Evolutionary conservation across 2,329 filamentous ascomycete species (phyloP).

Genomic region (Monilinia laxa): DNA sequence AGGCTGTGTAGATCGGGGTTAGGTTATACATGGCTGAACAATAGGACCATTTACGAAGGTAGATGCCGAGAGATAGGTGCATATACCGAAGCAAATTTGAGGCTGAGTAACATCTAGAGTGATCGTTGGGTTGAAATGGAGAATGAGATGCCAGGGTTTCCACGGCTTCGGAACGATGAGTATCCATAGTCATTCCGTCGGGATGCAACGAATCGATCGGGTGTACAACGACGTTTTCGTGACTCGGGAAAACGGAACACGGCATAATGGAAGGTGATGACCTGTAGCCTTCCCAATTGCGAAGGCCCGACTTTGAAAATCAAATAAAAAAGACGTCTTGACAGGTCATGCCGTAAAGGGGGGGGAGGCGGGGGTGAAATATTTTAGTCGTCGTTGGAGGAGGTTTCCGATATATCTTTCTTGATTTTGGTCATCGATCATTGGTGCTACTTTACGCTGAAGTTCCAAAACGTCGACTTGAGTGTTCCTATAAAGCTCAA

Average conservation of each 20-base stretch:
- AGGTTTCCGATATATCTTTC: not conserved
- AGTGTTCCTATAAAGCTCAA: not conserved
- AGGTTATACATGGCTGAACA: not conserved
- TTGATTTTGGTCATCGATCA: not conserved
- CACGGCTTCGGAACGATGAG: not conserved
- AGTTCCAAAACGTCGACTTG: not conserved
- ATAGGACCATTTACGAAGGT: not conserved
- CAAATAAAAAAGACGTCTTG: not conserved
- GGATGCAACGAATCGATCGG: slow-evolving; percentile 1
- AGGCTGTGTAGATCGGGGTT: not conserved
- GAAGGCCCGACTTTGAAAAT: not conserved
- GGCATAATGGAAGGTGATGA: not conserved
- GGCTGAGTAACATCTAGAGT: not conserved
- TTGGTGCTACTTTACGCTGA: not conserved
- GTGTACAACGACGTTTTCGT: slow-evolving; percentile 1
- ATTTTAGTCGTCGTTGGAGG: not conserved
- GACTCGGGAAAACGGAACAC: not conserved
- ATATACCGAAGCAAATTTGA: not conserved
- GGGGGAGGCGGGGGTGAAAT: not conserved
- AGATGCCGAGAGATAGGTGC: not conserved
- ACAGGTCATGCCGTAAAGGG: not conserved
- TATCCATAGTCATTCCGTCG: slow-evolving; percentile 1
- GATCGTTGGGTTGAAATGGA: not conserved
- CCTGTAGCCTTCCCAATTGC: not conserved
- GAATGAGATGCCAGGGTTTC: not conserved